Evolutionary conservation across 257 asterid genomes (phyloP).

Genomic region (Gentiana straminea): DNA sequence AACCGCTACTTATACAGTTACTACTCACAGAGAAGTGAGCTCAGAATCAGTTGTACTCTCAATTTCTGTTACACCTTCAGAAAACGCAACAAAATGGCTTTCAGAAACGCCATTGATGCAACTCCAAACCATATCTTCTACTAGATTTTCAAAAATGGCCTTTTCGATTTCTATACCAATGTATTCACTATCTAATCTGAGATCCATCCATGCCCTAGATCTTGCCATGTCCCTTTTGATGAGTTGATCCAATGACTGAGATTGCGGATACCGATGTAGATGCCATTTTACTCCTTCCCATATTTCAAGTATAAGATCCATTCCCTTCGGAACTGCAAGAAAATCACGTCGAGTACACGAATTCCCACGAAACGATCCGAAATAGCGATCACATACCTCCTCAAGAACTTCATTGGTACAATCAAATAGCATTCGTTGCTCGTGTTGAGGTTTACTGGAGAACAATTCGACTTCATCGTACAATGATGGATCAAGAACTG

Average conservation of each 20-base stretch:
- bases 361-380: conserved; percentile 34
- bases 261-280: conserved; percentile 28
- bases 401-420: conserved; percentile 60
- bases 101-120: conserved; percentile 18
- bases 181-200: conserved; percentile 34
- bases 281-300: conserved; percentile 63
- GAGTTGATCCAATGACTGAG: conserved; percentile 59
- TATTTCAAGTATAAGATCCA: conserved; percentile 70
- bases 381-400: conserved; percentile 50
- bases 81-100: conserved; percentile 11
- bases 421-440: conserved; percentile 81
- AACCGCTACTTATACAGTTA: neutral
- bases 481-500: conserved; percentile 62
- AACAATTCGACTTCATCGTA: conserved; percentile 89
- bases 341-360: conserved; percentile 24
- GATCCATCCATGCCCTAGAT: conserved; percentile 53
- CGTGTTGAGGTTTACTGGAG: conserved; percentile 54
- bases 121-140: conserved; percentile 44
- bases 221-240: conserved; percentile 46
- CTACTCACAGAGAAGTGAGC: neutral
- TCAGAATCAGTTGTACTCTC: conserved; percentile 16
- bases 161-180: conserved; percentile 53
- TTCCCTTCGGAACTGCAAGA: conserved; percentile 48
- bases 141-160: conserved; percentile 43
- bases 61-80: conserved; percentile 15